Evolutionary conservation across 768 basidiomycete genomes (phyloP).

Genomic region (Leccinum arenicola): DNA sequence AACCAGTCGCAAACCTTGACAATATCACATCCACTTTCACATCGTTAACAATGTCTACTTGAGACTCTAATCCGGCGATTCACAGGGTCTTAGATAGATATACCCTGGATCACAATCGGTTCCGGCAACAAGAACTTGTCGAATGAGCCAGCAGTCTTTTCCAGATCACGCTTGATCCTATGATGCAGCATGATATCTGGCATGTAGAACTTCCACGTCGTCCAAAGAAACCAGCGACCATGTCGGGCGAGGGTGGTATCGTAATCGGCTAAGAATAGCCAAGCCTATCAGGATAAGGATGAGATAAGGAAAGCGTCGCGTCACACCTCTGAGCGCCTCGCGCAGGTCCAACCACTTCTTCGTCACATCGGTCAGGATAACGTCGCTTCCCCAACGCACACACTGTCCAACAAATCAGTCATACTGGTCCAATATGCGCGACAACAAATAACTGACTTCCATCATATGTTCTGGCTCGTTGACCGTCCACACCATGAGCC

Average conservation of each 20-base stretch:
- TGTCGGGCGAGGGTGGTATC: conserved; percentile 60
- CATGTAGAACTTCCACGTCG: conserved; percentile 56
- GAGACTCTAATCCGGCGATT: not conserved
- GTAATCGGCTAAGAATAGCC: conserved; percentile 51
- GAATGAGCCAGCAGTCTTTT: conserved; percentile 54
- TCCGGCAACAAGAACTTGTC: conserved; percentile 35
- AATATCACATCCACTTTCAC: not conserved
- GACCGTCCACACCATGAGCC: conserved; percentile 94
- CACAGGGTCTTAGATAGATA: conserved; percentile 10
- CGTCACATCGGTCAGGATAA: conserved; percentile 76
- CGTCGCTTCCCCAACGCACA: conserved; percentile 75
- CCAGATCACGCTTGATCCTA: conserved; percentile 35
- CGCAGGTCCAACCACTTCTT: conserved; percentile 66
- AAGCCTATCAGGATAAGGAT: not conserved
- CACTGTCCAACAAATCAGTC: conserved; percentile 37
- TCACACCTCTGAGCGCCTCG: conserved; percentile 52
- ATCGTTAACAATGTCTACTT: not conserved
- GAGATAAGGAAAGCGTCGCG: not conserved
- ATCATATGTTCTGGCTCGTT: conserved; percentile 88
- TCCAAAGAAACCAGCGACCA: conserved; percentile 74
- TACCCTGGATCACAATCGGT: conserved; percentile 18
- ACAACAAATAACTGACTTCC: conserved; percentile 52
- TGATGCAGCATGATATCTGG: conserved; percentile 40
- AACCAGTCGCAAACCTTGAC: not conserved
- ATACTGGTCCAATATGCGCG: not conserved